phyloP scores from a whole-genome alignment of 202 grass and related monocot genomes.

The Digitaria exilis region DNA sequence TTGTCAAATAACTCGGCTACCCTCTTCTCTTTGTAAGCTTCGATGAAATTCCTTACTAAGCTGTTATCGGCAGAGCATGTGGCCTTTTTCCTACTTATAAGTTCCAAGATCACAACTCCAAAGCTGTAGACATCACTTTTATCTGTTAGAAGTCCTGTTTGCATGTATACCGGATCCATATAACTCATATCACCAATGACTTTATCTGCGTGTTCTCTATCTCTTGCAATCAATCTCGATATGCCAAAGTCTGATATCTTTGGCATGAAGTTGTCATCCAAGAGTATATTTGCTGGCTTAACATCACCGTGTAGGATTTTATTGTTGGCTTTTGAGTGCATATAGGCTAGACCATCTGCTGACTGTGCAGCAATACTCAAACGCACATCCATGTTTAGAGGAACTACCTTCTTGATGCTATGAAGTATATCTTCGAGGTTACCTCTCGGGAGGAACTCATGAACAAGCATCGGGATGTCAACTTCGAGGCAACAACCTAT shows the following conservation, averaged over 20 bases:
- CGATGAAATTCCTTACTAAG: not conserved
- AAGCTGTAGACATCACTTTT: slow-evolving; percentile 61
- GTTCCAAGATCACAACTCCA: slow-evolving; percentile 52
- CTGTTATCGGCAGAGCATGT: not conserved
- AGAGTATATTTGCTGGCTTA: slow-evolving; percentile 52
- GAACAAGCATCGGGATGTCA: not conserved
- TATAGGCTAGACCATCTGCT: slow-evolving; percentile 48
- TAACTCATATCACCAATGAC: slow-evolving; percentile 44
- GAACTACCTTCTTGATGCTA: rapidly evolving
- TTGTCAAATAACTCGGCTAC: too few relatives aligned
- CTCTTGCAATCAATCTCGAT: slow-evolving; percentile 28
- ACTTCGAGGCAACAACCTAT: slow-evolving; percentile 27
- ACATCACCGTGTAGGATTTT: slow-evolving; percentile 52
- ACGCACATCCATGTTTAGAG: slow-evolving; percentile 1
- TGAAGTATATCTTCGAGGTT: slow-evolving; percentile 25
- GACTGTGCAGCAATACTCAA: slow-evolving; percentile 30
- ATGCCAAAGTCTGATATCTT: slow-evolving; percentile 55
- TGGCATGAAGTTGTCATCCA: slow-evolving; percentile 39
- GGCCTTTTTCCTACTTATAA: slow-evolving; percentile 37
- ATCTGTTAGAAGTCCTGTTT: slow-evolving; percentile 2
- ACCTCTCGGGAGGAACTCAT: not conserved
- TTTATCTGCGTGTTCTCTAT: not conserved
- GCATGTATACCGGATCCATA: slow-evolving; percentile 43
- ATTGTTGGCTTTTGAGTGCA: slow-evolving; percentile 29
- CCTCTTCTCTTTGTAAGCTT: too few relatives aligned